phyloP scores from a whole-genome alignment of 495 filamentous ascomycete genomes.

The Aspergillus kassunensis region DNA sequence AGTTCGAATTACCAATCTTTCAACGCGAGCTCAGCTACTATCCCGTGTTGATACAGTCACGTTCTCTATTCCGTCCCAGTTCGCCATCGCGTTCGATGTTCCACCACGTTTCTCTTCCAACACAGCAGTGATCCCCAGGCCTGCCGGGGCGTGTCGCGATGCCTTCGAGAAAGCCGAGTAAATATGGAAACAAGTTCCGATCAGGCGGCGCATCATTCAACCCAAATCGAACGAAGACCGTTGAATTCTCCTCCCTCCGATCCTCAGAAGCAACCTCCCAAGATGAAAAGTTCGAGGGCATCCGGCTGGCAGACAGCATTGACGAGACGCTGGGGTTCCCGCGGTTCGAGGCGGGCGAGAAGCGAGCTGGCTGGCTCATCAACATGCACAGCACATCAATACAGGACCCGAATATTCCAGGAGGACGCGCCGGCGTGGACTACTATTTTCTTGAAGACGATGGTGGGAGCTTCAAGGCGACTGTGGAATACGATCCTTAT shows the following conservation, averaged over 20 bases:
- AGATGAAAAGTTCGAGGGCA: conserved; percentile 81
- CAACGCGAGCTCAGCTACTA: not conserved
- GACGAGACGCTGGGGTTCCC: conserved; percentile 93
- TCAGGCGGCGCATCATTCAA: conserved; percentile 47
- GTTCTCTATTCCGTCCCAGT: not conserved
- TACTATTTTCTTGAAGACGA: conserved; percentile 97
- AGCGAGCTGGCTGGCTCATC: conserved; percentile 85
- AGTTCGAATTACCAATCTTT: not conserved
- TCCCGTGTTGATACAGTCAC: not conserved
- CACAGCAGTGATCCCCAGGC: conserved; percentile 21
- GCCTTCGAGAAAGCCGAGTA: conserved; percentile 54
- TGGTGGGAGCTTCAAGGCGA: conserved; percentile 92
- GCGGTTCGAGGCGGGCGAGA: conserved; percentile 84
- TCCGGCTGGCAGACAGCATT: conserved; percentile 79
- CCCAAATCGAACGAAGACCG: conserved; percentile 61
- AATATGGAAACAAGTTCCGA: conserved; percentile 53
- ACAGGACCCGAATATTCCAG: conserved; percentile 75
- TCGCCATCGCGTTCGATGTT: conserved; percentile 25
- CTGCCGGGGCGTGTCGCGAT: conserved; percentile 40
- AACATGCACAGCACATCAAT: conserved; percentile 89
- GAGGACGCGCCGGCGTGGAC: conserved; percentile 86
- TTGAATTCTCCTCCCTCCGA: conserved; percentile 69
- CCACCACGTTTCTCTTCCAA: conserved; percentile 3
- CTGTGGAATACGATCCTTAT: conserved; percentile 94
- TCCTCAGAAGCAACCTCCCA: conserved; percentile 78